Conservation (phyloP, 306 rosid genomes). For the peach (Prunus persica) region Prunus_persica_NCBIv2 NC_034009.1:38830501-38831000, state of each 20-base stretch:
- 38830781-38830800: not conserved
- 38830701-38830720: no score
- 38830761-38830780: no score
- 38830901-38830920: not conserved
- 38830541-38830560: not conserved
- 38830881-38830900: no score
- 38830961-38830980: not conserved
- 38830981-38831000: not conserved
- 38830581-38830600: not conserved
- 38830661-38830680: no score
- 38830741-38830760: no score
- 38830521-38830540: not conserved
- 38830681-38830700: no score
- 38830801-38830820: conserved; percentile 33
- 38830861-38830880: conserved; percentile 18
- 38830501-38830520: not conserved
- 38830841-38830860: conserved; percentile 30
- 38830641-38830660: not conserved
- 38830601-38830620: not conserved
- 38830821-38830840: conserved; percentile 20
- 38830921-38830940: not conserved
- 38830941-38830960: not conserved
- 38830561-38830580: not conserved
- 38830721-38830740: no score
- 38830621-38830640: not conserved